A percentile compares a stretch with the other conserved stretches of the same genome.
phyloP scores from a whole-genome alignment of 306 rosid species.

The Castanospermum australe region DNA sequence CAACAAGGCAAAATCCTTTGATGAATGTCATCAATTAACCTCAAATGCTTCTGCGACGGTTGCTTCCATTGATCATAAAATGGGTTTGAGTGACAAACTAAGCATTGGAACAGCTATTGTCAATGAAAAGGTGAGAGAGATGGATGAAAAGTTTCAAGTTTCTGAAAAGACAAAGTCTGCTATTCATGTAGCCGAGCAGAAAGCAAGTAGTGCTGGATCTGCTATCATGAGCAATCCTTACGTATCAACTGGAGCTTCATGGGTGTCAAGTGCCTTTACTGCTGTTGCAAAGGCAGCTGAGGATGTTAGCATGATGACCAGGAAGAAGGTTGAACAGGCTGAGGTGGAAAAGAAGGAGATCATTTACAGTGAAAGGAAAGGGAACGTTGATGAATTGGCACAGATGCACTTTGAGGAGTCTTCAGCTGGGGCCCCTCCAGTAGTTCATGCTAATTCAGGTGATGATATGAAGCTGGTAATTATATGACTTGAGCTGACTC shows the following conservation, averaged over 20 bases:
- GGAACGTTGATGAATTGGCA: slow-evolving; percentile 38
- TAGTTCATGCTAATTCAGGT: slow-evolving; percentile 38
- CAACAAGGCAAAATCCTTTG: slow-evolving; percentile 62
- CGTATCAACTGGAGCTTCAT: slow-evolving; percentile 58
- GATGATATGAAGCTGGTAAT: slow-evolving; percentile 34
- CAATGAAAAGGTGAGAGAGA: slow-evolving; percentile 63
- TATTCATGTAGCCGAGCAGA: slow-evolving; percentile 62
- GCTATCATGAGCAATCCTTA: slow-evolving; percentile 66
- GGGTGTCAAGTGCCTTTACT: slow-evolving; percentile 57
- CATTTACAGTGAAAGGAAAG: slow-evolving; percentile 38
- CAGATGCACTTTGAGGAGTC: slow-evolving; percentile 48
- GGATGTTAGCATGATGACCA: slow-evolving; percentile 60
- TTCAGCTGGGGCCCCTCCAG: slow-evolving; percentile 34
- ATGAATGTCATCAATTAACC: slow-evolving; percentile 58
- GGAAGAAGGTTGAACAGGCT: slow-evolving; percentile 65
- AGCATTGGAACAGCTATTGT: slow-evolving; percentile 57
- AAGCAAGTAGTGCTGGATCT: slow-evolving; percentile 59
- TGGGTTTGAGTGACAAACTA: slow-evolving; percentile 59
- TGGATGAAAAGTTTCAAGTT: slow-evolving; percentile 60
- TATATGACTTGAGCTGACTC: slow-evolving; percentile 18
- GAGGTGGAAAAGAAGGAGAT: slow-evolving; percentile 67
- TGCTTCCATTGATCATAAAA: slow-evolving; percentile 58
- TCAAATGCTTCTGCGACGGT: slow-evolving; percentile 68
- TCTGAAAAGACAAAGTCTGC: slow-evolving; percentile 61
- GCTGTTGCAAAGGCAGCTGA: slow-evolving; percentile 66